Base-by-base conservation (phyloP, 2,329 filamentous ascomycete species). In the Mollisiaceae sp. region DNA sequence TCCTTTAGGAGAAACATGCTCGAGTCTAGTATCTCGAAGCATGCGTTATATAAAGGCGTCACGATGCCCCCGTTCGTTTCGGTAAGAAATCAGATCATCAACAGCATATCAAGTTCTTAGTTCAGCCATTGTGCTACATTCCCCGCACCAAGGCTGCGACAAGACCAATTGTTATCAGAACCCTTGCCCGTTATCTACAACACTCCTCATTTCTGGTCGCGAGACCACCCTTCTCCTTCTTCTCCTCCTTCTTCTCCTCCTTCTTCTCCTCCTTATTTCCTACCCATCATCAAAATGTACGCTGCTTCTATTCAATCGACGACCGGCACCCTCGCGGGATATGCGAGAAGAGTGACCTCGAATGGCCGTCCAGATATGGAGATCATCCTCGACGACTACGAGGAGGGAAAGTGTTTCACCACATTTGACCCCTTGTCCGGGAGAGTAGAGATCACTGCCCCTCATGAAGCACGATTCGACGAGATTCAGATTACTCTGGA, bases 401-500 rank as follows among this genome's bases (percentile, higher is more conserved):
- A 41, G 38, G 70, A 72, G 9, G 68, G 65, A 15, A 75, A 73
- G 41, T 62, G 70, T 20, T 76, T 75, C 55, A 72, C 72, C 15
- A 75, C 73, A n/a, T 73, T 71, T 32, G 74, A 76, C 62, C 66
- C 70, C 18, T 39, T 76, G 4, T 70, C 68, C 8, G 74, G 74
- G 45, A 67, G 64, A 47, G 72, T 72, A 15, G 66, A 71, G 24
- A 72, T 76, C 65, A 74, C 70, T 35, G 70, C 73, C 36, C 69
- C 73, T 27, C 65, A 73, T 50, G 70, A 69, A 65, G 65, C 71
- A 27, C 67, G 69, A 62, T 76, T 76, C 65, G 73, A 75, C 52
- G 73, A 75, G 36, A 69, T 76, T 5, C 67, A 71, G 20, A 76
- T 76, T 36, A 74, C 74, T 0, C 65, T 76, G 12, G 75, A 76